Conservation (phyloP, 768 basidiomycete genomes). For the Astraeus odoratus region DNA sequence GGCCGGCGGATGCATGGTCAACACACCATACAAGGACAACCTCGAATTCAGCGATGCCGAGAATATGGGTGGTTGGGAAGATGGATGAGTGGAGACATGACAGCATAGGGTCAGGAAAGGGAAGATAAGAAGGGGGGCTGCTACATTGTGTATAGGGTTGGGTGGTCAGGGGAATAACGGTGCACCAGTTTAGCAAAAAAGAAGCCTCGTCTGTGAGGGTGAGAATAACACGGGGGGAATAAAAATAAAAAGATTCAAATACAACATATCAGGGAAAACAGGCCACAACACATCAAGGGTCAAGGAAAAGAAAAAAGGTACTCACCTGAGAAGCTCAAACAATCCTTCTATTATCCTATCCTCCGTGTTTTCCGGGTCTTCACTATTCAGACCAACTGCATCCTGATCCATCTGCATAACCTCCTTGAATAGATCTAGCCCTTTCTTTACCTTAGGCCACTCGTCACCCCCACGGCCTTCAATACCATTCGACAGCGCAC, state of each 20-base stretch:
- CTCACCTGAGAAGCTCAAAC: conserved; percentile 66
- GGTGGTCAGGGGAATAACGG: conserved; percentile 4
- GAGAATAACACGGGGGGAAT: not conserved
- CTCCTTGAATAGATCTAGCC: conserved; percentile 22
- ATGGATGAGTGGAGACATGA: not conserved
- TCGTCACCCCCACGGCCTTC: conserved; percentile 52
- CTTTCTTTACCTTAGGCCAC: conserved; percentile 74
- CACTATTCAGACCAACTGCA: not conserved
- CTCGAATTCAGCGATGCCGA: not conserved
- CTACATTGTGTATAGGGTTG: not conserved
- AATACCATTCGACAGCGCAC: conserved; percentile 70
- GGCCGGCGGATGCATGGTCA: no score
- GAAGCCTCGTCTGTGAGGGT: no score
- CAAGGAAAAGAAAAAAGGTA: conserved; percentile 15
- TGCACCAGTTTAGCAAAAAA: no score
- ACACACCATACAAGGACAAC: not conserved
- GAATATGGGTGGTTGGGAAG: not conserved
- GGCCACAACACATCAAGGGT: no score
- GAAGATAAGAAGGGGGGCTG: not conserved
- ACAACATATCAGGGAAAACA: no score
- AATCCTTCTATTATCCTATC: conserved; percentile 48
- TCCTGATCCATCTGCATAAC: not conserved
- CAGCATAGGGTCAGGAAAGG: not conserved
- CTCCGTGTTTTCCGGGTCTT: conserved; percentile 34
- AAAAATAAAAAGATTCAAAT: not conserved